A percentile compares a stretch with the other conserved stretches of the same genome.
phyloP scores from a whole-genome alignment of 176 grass and related monocot species.

The Bonia amplexicaulis region DNA sequence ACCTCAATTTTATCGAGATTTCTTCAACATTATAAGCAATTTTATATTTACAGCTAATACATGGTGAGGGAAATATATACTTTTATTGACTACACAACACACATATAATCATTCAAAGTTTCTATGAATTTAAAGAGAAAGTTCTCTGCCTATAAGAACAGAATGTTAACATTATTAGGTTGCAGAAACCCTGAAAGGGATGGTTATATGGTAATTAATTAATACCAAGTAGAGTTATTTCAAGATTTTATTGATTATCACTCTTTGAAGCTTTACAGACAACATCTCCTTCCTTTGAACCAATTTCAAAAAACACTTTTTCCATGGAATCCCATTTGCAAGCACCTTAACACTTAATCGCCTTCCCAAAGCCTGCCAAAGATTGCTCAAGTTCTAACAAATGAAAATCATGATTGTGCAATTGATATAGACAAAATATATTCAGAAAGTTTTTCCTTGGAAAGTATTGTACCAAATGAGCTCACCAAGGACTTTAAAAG shows the following conservation, averaged over 20 bases:
- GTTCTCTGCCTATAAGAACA: slow-evolving; percentile 73
- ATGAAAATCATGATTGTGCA: slow-evolving; percentile 16
- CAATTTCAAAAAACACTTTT: slow-evolving; percentile 92
- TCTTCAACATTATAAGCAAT: background rate
- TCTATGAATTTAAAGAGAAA: slow-evolving; percentile 94
- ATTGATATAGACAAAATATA: too few relatives aligned
- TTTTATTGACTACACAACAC: slow-evolving; percentile 86
- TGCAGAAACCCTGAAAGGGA: slow-evolving; percentile 25
- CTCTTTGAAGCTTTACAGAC: slow-evolving; percentile 88
- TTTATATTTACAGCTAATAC: background rate
- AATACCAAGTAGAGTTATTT: background rate
- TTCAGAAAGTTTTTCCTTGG: too few relatives aligned
- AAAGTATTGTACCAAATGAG: too few relatives aligned
- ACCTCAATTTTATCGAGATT: background rate
- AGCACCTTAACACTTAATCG: slow-evolving; percentile 84
- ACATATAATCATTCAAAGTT: slow-evolving; percentile 93
- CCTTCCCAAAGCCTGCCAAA: slow-evolving; percentile 86
- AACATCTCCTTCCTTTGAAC: slow-evolving; percentile 85
- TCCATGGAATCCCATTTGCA: slow-evolving; percentile 87
- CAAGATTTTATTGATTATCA: slow-evolving; percentile 41
- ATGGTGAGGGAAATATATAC: background rate
- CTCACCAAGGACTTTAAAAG: too few relatives aligned
- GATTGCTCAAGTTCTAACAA: slow-evolving; percentile 82
- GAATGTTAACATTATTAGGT: background rate
- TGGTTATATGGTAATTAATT: slow-evolving; percentile 11